These are phyloP conservation scores for Colletotrichum cereale DNA, from an alignment of 2,329 filamentous ascomycete genomes.

Conservation along the genomic window DNA sequence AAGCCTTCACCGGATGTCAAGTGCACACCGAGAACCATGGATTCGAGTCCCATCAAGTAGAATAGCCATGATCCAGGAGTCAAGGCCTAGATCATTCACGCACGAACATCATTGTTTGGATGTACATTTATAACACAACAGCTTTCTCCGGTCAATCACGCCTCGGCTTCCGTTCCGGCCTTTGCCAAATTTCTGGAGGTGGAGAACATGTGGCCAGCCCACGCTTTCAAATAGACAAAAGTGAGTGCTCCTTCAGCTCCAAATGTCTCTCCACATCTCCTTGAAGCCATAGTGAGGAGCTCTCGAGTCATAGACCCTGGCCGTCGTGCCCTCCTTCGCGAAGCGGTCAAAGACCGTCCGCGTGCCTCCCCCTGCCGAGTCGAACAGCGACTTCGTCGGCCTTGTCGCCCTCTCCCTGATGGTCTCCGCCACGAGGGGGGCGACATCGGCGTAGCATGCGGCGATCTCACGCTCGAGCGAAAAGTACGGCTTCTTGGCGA, in stretches of 20 bases:
- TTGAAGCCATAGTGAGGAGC: conserved; percentile 85
- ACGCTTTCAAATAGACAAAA: not conserved
- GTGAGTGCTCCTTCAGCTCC: conserved; percentile 43
- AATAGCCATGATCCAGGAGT: not conserved
- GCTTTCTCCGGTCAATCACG: not conserved
- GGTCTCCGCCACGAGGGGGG: conserved; percentile 77
- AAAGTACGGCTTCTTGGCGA: conserved; percentile 95
- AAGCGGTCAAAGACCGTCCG: conserved; percentile 74
- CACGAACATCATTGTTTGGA: not conserved
- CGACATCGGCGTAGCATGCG: conserved; percentile 87
- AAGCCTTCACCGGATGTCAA: not conserved
- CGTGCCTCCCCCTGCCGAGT: conserved; percentile 50
- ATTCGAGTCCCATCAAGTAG: not conserved
- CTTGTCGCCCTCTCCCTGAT: conserved; percentile 76
- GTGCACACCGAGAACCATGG: not conserved
- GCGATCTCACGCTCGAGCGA: conserved; percentile 84
- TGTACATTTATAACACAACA: not conserved
- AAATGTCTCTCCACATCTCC: conserved; percentile 91
- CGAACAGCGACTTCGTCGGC: conserved; percentile 50
- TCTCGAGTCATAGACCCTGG: conserved; percentile 79
- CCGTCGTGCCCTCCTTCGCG: conserved; percentile 60
- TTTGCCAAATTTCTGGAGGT: not conserved
- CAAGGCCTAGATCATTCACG: not conserved
- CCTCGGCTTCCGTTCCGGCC: not conserved
- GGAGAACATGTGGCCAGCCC: not conserved